Conservation (phyloP, 139 green algal genomes). For the Closterium sp. region DNA sequence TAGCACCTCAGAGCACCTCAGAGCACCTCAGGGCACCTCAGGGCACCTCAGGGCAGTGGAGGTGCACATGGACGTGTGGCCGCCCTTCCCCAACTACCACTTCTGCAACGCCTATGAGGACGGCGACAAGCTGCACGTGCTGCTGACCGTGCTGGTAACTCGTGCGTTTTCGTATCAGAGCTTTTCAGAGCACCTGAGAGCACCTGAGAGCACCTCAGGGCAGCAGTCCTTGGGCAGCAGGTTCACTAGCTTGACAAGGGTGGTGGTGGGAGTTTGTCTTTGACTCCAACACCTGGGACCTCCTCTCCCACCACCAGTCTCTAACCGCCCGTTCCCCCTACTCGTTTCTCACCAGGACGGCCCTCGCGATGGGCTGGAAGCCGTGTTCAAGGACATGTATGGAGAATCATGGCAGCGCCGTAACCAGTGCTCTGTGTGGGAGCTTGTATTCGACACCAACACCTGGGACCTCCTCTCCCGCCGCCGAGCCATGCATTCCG, state of each 20-base stretch:
- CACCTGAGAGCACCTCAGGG: no score
- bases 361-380: background rate
- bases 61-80: no score
- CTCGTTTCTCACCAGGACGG: background rate
- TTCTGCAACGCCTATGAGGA: slow-evolving; percentile 38
- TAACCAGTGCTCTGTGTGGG: slow-evolving; percentile 24
- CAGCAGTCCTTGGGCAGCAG: no score
- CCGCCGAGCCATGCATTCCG: background rate
- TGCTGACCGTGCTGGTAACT: background rate
- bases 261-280: slow-evolving; percentile 24
- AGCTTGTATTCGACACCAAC: slow-evolving; percentile 9
- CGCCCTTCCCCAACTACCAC: no score
- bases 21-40: no score
- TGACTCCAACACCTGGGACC: background rate
- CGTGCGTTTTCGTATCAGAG: no score
- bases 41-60: no score
- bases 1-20: no score
- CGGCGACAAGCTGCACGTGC: background rate
- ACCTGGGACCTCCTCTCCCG: slow-evolving; percentile 22
- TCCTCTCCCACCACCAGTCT: slow-evolving; percentile 15
- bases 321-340: no score
- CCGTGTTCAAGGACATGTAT: slow-evolving; percentile 43
- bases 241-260: no score
- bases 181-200: no score
- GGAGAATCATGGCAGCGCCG: background rate